phyloP scores from a whole-genome alignment of 2,329 filamentous ascomycete genomes.

The Alternaria burnsii region DNA sequence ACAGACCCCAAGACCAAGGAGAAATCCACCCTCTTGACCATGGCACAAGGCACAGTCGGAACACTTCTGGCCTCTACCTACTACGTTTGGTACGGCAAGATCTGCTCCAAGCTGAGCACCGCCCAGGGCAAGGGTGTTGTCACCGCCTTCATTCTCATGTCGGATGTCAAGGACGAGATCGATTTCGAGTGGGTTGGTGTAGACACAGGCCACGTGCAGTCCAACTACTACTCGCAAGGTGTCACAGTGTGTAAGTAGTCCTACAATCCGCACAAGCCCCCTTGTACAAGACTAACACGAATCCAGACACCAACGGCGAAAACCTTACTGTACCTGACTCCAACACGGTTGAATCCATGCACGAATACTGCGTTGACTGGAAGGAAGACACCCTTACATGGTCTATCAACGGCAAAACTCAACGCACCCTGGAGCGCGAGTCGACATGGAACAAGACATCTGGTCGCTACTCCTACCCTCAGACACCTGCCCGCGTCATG shows the following conservation, averaged over 20 bases:
- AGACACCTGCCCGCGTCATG: conserved; percentile 89
- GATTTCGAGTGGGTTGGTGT: conserved; percentile 94
- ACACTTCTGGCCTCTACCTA: conserved; percentile 84
- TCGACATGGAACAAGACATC: conserved; percentile 87
- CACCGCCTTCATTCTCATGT: conserved; percentile 95
- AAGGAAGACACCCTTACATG: conserved; percentile 85
- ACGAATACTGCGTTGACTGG: conserved; percentile 95
- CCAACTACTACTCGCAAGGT: conserved; percentile 97
- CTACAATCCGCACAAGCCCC: not conserved
- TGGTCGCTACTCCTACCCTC: conserved; percentile 86
- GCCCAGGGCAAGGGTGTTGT: conserved; percentile 87
- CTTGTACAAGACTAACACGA: conserved; percentile 21
- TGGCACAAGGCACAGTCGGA: conserved; percentile 84
- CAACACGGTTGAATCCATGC: conserved; percentile 78
- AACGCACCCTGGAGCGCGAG: conserved; percentile 76
- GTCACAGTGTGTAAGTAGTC: conserved; percentile 80
- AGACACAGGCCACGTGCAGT: conserved; percentile 80
- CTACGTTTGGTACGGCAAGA: conserved; percentile 98
- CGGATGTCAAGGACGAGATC: conserved; percentile 97
- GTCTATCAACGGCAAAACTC: conserved; percentile 81
- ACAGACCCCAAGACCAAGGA: conserved; percentile 57
- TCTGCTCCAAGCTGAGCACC: conserved; percentile 85
- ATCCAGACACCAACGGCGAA: conserved; percentile 73
- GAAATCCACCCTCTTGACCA: conserved; percentile 76
- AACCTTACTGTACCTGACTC: conserved; percentile 68